Base-by-base conservation (phyloP, 2,329 filamentous ascomycete genomes). In the Orbilia brochopaga region DNA sequence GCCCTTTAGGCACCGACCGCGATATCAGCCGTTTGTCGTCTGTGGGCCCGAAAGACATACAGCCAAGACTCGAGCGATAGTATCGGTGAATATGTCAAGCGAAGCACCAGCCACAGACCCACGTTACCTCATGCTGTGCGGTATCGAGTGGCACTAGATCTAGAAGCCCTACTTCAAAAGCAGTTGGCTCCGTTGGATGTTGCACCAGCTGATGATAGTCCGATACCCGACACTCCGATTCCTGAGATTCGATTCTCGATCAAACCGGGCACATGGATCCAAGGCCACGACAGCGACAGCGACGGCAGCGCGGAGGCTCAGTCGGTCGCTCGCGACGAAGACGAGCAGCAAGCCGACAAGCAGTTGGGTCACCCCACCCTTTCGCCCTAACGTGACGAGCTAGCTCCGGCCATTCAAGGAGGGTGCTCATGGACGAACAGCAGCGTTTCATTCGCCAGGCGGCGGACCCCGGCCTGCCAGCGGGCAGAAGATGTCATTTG, bases 351-450 rank as follows among this genome's bases (percentile, higher is more conserved):
- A 17, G n/a, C 11, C 21, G n/a, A n/a, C n/a, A n/a, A n/a, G n/a
- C n/a, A n/a, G n/a, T n/a, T n/a, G n/a, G n/a, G 44, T 19, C 44
- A 48, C 44, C 44, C 44, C 44, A 21, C 44, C 8, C 17, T 48
- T 48, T 5, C 11, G 44, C n/a, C 4, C 37, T 13, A 42, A 23
- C 44, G 44, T 48, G 44, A 48, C 44, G 4, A 11, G 4, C 44
- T 23, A 11, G 4, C 8, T 3, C 44, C 21, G 44, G 44, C 44
- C 7, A 23, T 15, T 48, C 44, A 5, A 48, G 17, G 44, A 48
- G 44, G 37, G 44, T 48, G 44, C 44, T 48, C 44, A 48, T 48
- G 44, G 44, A 3, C 44, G 44, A 48, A 48, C 21, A 17, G 44
- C 2, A 5, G 15, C 5, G 44, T 48, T 48, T 48, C 8, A 48